Percentiles rank a stretch among this genome's conserved stretches.
These are phyloP conservation scores for Fistulina hepatica DNA, from an alignment of 1,284 basidiomycete species.

Conservation along the genomic window DNA sequence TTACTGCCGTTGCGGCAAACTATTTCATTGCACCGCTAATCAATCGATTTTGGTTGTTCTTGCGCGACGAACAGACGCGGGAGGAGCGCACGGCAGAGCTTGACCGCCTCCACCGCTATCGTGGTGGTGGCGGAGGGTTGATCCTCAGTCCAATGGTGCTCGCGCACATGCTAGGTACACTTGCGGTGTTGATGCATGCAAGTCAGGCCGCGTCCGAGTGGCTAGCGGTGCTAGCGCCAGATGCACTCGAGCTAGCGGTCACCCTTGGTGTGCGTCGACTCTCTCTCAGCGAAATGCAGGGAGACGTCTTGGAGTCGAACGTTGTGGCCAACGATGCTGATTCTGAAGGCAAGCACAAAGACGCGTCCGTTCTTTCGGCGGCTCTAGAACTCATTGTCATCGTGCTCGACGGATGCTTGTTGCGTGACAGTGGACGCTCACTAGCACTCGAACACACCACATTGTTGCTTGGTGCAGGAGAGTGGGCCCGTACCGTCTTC, in stretches of 20 bases:
- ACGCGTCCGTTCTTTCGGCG: constrained; percentile 62
- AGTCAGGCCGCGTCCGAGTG: constrained; percentile 71
- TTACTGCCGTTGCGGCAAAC: constrained; percentile 73
- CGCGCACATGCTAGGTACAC: constrained; percentile 62
- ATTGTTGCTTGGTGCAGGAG: constrained; percentile 61
- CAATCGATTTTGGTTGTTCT: constrained; percentile 84
- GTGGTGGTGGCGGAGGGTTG: constrained; percentile 67
- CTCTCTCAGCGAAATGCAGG: constrained; percentile 34
- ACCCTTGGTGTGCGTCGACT: constrained; percentile 63
- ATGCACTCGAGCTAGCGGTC: constrained; percentile 71
- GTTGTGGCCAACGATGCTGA: constrained; percentile 33
- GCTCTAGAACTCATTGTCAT: constrained; percentile 72
- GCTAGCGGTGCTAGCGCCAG: constrained; percentile 70
- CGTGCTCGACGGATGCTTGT: constrained; percentile 63
- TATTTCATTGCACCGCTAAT: constrained; percentile 82
- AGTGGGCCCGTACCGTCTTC: constrained; percentile 75
- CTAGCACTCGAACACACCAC: constrained; percentile 66
- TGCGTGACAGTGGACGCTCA: constrained; percentile 66
- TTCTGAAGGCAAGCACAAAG: constrained; percentile 24
- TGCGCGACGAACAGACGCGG: constrained; percentile 68
- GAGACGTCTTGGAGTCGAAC: no score
- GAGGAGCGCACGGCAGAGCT: constrained; percentile 54
- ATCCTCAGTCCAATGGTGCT: constrained; percentile 70
- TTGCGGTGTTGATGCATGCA: constrained; percentile 76
- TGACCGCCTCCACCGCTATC: constrained; percentile 41